Evolutionary conservation across 768 basidiomycete genomes (phyloP).

Genomic region (Gyrodon lividus): DNA sequence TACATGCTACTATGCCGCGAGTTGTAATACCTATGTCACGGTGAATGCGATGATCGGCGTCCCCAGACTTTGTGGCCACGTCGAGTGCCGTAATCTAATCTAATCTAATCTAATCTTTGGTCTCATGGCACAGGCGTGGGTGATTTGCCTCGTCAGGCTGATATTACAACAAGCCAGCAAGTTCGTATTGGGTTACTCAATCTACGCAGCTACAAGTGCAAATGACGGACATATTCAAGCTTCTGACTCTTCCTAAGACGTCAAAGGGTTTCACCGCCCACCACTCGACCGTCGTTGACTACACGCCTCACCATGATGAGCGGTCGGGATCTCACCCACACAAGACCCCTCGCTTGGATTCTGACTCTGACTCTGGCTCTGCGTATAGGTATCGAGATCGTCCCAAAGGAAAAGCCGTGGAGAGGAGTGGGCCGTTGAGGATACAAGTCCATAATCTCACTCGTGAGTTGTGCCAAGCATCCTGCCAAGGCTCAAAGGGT

Average conservation of each 20-base stretch:
- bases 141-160: too few species aligned
- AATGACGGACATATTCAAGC: conserved; percentile 40
- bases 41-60: too few species aligned
- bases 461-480: conserved; percentile 26
- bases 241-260: conserved; percentile 50
- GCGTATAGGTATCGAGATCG: conserved; percentile 51
- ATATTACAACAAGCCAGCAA: too few species aligned
- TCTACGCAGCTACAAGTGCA: not conserved
- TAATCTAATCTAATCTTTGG: too few species aligned
- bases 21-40: too few species aligned
- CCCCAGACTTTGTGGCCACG: too few species aligned
- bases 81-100: too few species aligned
- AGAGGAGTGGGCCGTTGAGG: conserved; percentile 39
- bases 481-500: not conserved
- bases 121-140: too few species aligned
- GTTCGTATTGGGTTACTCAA: not conserved
- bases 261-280: conserved; percentile 50
- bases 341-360: conserved; percentile 66
- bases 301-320: conserved; percentile 29
- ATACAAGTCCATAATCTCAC: conserved; percentile 48
- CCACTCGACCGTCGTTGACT: conserved; percentile 37
- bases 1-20: too few species aligned
- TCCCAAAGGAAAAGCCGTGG: conserved; percentile 21
- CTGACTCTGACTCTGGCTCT: conserved; percentile 67
- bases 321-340: conserved; percentile 59